Conservation (phyloP, 1,284 basidiomycete genomes). For the Cryptococcus sp. region DNA sequence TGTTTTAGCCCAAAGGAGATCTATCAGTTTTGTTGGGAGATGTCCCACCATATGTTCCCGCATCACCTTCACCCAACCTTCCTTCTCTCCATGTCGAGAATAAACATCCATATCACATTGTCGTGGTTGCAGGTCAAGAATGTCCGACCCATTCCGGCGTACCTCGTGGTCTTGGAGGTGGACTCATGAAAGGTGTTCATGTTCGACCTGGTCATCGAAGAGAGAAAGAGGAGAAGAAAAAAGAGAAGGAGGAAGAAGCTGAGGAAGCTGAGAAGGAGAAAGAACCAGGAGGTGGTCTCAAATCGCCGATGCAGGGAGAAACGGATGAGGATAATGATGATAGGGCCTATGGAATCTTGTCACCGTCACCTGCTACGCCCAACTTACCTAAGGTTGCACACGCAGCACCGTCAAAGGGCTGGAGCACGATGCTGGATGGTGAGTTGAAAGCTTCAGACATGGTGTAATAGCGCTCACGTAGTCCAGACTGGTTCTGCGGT, state of each 20-base stretch:
- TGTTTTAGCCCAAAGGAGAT: slow-evolving; percentile 48
- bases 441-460: slow-evolving; percentile 3
- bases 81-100: slow-evolving; percentile 33
- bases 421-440: slow-evolving; percentile 45
- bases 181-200: slow-evolving; percentile 44
- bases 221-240: slow-evolving; percentile 24
- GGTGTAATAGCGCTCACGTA: too few relatives aligned
- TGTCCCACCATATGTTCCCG: slow-evolving; percentile 42
- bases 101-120: slow-evolving; percentile 51
- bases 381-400: slow-evolving; percentile 16
- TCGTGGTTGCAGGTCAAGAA: slow-evolving; percentile 52
- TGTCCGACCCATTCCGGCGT: slow-evolving; percentile 46
- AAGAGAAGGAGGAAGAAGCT: slow-evolving; percentile 11
- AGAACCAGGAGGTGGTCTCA: background rate
- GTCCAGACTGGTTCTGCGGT: slow-evolving; percentile 39
- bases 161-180: slow-evolving; percentile 44
- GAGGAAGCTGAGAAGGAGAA: slow-evolving; percentile 8
- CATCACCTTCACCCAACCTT: slow-evolving; percentile 11
- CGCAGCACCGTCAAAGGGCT: slow-evolving; percentile 25
- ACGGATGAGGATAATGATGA: slow-evolving; percentile 15
- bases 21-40: slow-evolving; percentile 50
- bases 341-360: slow-evolving; percentile 2
- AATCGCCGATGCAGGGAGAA: slow-evolving; percentile 5
- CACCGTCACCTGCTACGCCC: slow-evolving; percentile 4
- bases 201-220: slow-evolving; percentile 28